Conservation (phyloP, 305 asterid genomes). For the Fraxinus dipetala region DNA sequence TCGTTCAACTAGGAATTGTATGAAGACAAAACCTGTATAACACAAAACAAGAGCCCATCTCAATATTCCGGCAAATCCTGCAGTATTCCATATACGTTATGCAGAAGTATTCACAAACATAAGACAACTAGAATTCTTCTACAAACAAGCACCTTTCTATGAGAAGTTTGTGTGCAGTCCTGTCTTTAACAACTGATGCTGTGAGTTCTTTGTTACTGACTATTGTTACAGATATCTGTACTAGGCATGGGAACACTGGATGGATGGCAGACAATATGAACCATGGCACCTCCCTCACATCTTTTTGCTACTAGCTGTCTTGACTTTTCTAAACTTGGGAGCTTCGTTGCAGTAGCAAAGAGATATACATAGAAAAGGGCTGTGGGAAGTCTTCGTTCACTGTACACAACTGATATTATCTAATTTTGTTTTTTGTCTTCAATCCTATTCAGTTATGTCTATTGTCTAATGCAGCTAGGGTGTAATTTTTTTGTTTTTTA, state of each 20-base stretch:
- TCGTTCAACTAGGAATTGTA: conserved; percentile 50
- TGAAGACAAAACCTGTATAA: conserved; percentile 41
- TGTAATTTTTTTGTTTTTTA: no score
- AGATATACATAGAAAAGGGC: conserved; percentile 71
- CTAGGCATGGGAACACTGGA: conserved; percentile 55
- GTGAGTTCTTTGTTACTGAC: conserved; percentile 65
- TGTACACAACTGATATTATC: no score
- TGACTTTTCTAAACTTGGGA: conserved; percentile 60
- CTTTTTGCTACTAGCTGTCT: conserved; percentile 54
- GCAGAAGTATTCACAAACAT: conserved; percentile 73
- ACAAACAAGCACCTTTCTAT: conserved; percentile 80
- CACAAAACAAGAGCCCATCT: conserved; percentile 36
- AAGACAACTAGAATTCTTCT: conserved; percentile 83
- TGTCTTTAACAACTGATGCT: conserved; percentile 65
- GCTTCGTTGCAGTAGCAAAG: conserved; percentile 46
- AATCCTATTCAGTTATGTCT: no score
- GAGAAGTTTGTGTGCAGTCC: conserved; percentile 77
- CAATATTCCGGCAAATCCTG: conserved; percentile 84
- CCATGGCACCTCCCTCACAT: conserved; percentile 68
- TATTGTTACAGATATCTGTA: conserved; percentile 42
- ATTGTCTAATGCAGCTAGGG: no score
- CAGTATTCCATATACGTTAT: conserved; percentile 74
- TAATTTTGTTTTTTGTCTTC: no score
- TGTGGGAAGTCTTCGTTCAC: conserved; percentile 44
- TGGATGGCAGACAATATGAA: conserved; percentile 84